A percentile compares a stretch with the other conserved stretches of the same genome.
Evolutionary conservation across 2,329 filamentous ascomycete genomes (phyloP).

Genomic region (Arthrobotrys sphaeroides): DNA sequence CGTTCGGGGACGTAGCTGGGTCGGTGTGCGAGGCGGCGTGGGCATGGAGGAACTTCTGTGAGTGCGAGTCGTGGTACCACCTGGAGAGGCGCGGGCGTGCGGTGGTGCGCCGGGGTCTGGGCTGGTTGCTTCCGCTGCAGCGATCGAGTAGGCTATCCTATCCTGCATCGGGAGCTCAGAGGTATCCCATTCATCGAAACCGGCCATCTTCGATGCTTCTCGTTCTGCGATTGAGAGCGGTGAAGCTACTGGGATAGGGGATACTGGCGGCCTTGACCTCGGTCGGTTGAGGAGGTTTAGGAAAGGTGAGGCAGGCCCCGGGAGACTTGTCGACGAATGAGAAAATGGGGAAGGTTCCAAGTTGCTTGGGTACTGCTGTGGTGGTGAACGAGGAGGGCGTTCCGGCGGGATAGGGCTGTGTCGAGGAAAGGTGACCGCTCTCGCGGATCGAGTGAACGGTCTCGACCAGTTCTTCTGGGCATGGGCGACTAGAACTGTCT

Average conservation of each 20-base stretch:
- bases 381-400: conserved; percentile 30
- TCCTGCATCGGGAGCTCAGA: conserved; percentile 40
- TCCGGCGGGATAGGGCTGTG: conserved; percentile 9
- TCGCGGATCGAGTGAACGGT: conserved; percentile 20
- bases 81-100: conserved; percentile 23
- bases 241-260: conserved; percentile 14
- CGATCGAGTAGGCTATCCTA: conserved; percentile 43
- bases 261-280: conserved; percentile 13
- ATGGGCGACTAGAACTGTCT: conserved; percentile 29
- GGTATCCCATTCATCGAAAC: conserved; percentile 51
- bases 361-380: conserved; percentile 9
- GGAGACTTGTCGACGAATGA: conserved; percentile 18
- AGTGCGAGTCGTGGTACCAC: conserved; percentile 3
- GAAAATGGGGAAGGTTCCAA: conserved; percentile 46
- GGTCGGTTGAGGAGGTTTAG: conserved; percentile 45
- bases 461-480: conserved; percentile 42
- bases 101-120: conserved; percentile 42
- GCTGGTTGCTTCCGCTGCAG: conserved; percentile 35
- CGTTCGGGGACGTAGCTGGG: conserved; percentile 17
- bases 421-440: background rate
- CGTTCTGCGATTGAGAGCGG: conserved; percentile 35
- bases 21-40: conserved; percentile 44
- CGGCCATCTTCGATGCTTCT: conserved; percentile 42
- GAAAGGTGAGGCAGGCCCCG: conserved; percentile 28
- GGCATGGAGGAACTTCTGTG: conserved; percentile 49